phyloP scores from a whole-genome alignment of 441 rosid species.

The Aquilaria agallochum region DNA sequence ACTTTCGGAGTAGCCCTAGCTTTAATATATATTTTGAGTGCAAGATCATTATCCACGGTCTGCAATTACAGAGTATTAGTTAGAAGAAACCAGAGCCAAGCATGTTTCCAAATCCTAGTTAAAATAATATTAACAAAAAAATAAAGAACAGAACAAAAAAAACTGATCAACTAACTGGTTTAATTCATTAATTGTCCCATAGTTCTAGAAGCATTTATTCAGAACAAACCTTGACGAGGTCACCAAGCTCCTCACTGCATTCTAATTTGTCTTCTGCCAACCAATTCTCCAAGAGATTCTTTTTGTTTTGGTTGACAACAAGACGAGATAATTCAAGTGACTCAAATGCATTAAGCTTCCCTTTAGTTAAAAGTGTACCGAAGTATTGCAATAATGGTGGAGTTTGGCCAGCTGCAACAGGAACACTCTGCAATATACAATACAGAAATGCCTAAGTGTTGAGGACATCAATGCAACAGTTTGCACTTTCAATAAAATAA shows the following conservation, averaged over 20 bases:
- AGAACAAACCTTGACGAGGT: slow-evolving; percentile 85
- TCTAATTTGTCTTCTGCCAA: slow-evolving; percentile 98
- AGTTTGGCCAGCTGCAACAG: slow-evolving; percentile 98
- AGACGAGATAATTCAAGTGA: slow-evolving; percentile 97
- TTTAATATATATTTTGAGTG: slow-evolving; percentile 89
- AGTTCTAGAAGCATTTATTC: not conserved
- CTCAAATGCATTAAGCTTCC: slow-evolving; percentile 94
- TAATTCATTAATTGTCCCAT: too few species aligned
- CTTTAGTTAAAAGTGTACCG: slow-evolving; percentile 96
- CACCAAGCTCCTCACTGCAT: slow-evolving; percentile 99
- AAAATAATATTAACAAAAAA: too few species aligned
- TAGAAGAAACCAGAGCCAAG: too few species aligned
- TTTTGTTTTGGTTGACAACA: slow-evolving; percentile 97
- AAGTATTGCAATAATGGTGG: slow-evolving; percentile 97
- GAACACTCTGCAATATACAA: slow-evolving; percentile 75
- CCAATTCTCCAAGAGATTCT: slow-evolving; percentile 96
- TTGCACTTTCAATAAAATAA: slow-evolving; percentile 4
- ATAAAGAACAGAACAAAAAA: too few species aligned
- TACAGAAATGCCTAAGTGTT: not conserved
- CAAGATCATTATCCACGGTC: slow-evolving; percentile 99
- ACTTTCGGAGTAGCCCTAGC: slow-evolving; percentile 99
- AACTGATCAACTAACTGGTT: too few species aligned
- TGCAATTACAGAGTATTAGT: slow-evolving; percentile 19
- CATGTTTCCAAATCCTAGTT: too few species aligned
- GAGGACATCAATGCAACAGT: not conserved